Percentiles rank a stretch among this genome's conserved stretches.
Evolutionary conservation across 169 alveolate species (phyloP).

Genomic region (Eimeria nieschulzi): DNA sequence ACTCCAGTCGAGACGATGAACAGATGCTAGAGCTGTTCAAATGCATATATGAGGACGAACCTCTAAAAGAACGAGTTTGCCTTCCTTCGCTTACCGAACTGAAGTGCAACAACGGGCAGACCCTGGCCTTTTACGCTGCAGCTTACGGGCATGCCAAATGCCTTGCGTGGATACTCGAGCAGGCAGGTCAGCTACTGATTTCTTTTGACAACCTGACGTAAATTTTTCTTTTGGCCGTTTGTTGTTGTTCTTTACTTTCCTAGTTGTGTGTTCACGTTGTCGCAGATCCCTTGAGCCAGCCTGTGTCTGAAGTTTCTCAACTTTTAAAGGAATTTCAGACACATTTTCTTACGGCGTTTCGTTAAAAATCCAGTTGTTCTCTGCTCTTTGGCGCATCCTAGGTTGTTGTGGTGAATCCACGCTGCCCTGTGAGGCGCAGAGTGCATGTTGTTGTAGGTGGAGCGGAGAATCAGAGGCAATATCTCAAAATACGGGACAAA

Average conservation of each 20-base stretch:
- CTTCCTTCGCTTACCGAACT: conserved; percentile 6
- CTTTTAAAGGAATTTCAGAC: too few relatives aligned
- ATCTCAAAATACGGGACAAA: conserved; percentile 27
- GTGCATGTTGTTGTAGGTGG: conserved; percentile 28
- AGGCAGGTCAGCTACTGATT: not conserved
- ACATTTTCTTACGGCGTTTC: too few relatives aligned
- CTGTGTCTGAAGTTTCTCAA: too few relatives aligned
- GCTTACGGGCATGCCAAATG: conserved; percentile 61
- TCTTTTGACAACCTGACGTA: too few relatives aligned
- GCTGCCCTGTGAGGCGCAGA: too few relatives aligned
- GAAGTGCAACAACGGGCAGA: conserved; percentile 39
- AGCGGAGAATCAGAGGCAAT: conserved; percentile 1
- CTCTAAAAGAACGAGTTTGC: conserved; percentile 11
- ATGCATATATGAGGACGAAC: conserved; percentile 42
- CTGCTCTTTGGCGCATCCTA: too few relatives aligned
- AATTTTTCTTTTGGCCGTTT: too few relatives aligned
- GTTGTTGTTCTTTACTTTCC: too few relatives aligned
- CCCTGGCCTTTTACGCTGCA: conserved; percentile 54
- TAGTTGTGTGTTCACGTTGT: too few relatives aligned
- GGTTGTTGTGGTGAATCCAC: too few relatives aligned
- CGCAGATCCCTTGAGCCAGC: too few relatives aligned
- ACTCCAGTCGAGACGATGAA: conserved; percentile 39
- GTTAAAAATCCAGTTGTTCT: too few relatives aligned
- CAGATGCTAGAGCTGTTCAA: conserved; percentile 34
- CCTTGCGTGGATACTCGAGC: conserved; percentile 49